phyloP scores from a whole-genome alignment of 768 basidiomycete genomes.

The Suillus brevipes region DNA sequence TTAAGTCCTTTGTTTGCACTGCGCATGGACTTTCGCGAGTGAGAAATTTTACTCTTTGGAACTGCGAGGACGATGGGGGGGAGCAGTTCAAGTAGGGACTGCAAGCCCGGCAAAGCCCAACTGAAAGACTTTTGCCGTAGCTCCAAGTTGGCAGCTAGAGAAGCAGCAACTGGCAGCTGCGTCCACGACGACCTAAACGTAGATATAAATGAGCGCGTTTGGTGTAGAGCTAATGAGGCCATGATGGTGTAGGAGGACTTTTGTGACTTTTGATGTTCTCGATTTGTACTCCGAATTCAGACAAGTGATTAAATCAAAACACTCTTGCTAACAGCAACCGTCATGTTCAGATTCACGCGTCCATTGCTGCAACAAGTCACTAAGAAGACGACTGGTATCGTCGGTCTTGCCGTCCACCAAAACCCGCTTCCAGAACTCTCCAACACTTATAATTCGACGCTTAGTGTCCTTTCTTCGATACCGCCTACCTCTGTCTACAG shows the following conservation, averaged over 20 bases:
- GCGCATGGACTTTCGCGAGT: slow-evolving; percentile 94
- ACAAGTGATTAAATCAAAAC: slow-evolving; percentile 4
- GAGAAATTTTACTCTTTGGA: slow-evolving; percentile 91
- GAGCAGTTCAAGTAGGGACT: slow-evolving; percentile 67
- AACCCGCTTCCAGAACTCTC: slow-evolving; percentile 80
- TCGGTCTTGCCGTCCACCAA: slow-evolving; percentile 81
- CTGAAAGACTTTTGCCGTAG: slow-evolving; percentile 29
- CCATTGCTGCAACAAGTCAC: slow-evolving; percentile 62
- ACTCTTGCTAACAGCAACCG: slow-evolving; percentile 25
- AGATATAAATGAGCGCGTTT: slow-evolving; percentile 30
- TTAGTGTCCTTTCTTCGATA: slow-evolving; percentile 63
- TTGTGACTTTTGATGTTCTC: slow-evolving; percentile 3
- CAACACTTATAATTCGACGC: slow-evolving; percentile 76
- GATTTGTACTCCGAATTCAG: slow-evolving; percentile 2
- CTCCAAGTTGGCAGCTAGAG: slow-evolving; percentile 22
- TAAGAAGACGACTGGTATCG: slow-evolving; percentile 83
- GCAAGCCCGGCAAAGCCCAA: slow-evolving; percentile 41
- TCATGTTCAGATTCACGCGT: slow-evolving; percentile 78
- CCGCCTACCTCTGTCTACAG: slow-evolving; percentile 88
- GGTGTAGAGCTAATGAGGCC: slow-evolving; percentile 42
- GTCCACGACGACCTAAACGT: slow-evolving; percentile 26
- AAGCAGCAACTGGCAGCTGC: slow-evolving; percentile 13
- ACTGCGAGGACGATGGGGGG: slow-evolving; percentile 90
- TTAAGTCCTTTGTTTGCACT: slow-evolving; percentile 92
- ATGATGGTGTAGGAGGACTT: slow-evolving; percentile 28